Evolutionary conservation across 352 stramenopile genomes (phyloP).

Genomic region (Aphanomyces invadans): DNA sequence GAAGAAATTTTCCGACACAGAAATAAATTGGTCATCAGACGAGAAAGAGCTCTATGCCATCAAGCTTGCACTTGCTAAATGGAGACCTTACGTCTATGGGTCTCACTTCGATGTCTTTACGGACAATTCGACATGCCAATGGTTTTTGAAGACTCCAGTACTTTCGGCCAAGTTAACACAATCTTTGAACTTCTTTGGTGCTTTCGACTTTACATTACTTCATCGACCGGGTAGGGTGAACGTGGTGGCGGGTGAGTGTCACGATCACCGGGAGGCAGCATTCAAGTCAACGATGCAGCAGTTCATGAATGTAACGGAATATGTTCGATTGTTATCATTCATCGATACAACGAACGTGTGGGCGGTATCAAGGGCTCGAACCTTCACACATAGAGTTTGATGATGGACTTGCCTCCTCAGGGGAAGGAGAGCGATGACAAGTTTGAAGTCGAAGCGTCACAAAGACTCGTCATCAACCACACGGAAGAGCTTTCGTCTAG

Average conservation of each 20-base stretch:
- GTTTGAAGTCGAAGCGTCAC: background rate
- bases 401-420: background rate
- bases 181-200: constrained; percentile 22
- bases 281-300: background rate
- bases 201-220: constrained; percentile 21
- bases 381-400: background rate
- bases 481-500: background rate
- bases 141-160: constrained; percentile 18
- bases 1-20: constrained; percentile 12
- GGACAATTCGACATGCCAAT: constrained; percentile 19
- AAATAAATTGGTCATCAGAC: constrained; percentile 17
- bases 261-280: background rate
- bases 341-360: background rate
- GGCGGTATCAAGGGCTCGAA: background rate
- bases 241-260: constrained; percentile 15
- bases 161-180: constrained; percentile 21
- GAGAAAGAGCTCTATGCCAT: constrained; percentile 23
- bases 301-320: background rate
- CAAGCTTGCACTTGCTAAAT: constrained; percentile 23
- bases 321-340: background rate
- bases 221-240: constrained; percentile 4
- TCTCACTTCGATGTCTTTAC: constrained; percentile 25
- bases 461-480: background rate
- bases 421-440: background rate
- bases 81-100: constrained; percentile 22